Evolutionary conservation across 169 alveolate genomes (phyloP).

Genomic region (Theileria equi): DNA sequence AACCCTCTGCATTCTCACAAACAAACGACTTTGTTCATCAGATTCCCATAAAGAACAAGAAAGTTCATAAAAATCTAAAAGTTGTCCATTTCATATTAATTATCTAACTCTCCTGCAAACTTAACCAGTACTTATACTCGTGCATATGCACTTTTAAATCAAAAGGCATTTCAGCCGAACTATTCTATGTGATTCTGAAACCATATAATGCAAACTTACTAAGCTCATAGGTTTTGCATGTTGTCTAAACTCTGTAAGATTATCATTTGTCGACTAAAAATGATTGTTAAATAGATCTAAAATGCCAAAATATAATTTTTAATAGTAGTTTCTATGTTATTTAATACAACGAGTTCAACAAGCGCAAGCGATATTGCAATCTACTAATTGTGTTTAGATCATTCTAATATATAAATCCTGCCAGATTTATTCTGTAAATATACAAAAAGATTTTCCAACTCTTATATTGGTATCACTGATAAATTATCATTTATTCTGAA

Average conservation of each 20-base stretch:
- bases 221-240: constrained; percentile 8
- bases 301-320: constrained; percentile 1
- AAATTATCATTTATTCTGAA: too few relatives aligned
- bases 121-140: constrained; percentile 30
- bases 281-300: not conserved
- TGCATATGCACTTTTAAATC: constrained; percentile 44
- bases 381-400: not conserved
- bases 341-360: constrained; percentile 5
- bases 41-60: constrained; percentile 72
- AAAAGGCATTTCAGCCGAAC: constrained; percentile 18
- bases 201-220: not conserved
- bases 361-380: not conserved
- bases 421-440: not conserved
- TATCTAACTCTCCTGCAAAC: constrained; percentile 15
- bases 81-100: not conserved
- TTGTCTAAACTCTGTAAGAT: constrained; percentile 2
- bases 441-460: not conserved
- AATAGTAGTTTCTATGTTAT: constrained; percentile 30
- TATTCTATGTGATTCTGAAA: not conserved
- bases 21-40: constrained; percentile 64
- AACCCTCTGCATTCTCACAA: constrained; percentile 39
- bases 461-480: too few relatives aligned
- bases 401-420: not conserved
- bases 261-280: constrained; percentile 16
- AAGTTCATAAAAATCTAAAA: constrained; percentile 60